Conservation (phyloP, 225 moss, liverwort and hornwort genomes). For the Pseudisothecium myosuroides region DNA sequence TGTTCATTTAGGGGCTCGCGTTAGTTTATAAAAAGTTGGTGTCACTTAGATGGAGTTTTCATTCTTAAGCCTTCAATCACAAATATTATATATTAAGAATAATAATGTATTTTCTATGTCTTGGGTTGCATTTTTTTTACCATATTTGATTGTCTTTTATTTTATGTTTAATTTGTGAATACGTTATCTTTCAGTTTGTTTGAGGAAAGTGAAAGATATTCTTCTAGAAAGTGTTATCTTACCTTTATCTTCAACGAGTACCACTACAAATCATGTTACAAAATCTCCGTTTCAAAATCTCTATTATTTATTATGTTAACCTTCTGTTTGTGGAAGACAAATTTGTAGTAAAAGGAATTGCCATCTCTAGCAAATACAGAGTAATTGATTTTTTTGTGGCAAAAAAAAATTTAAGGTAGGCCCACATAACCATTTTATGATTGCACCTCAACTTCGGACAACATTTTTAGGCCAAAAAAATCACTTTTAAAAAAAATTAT, state of each 20-base stretch:
- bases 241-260: background rate
- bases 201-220: background rate
- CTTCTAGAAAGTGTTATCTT: background rate
- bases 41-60: background rate
- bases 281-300: background rate
- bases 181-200: background rate
- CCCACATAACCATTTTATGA: background rate
- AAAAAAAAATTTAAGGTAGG: background rate
- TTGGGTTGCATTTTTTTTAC: background rate
- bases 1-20: background rate
- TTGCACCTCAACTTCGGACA: fast-evolving
- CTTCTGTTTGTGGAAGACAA: background rate
- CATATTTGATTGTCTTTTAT: too few relatives aligned
- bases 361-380: background rate
- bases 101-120: background rate
- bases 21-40: fast-evolving
- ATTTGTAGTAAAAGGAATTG: background rate
- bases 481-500: background rate
- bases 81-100: background rate
- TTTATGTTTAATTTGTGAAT: background rate
- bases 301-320: background rate
- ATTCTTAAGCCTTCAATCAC: fast-evolving
- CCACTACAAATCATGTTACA: too few relatives aligned
- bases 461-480: fast-evolving
- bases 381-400: background rate